Base-by-base conservation (phyloP, 257 asterid genomes). In the Solanum etuberosum region DNA sequence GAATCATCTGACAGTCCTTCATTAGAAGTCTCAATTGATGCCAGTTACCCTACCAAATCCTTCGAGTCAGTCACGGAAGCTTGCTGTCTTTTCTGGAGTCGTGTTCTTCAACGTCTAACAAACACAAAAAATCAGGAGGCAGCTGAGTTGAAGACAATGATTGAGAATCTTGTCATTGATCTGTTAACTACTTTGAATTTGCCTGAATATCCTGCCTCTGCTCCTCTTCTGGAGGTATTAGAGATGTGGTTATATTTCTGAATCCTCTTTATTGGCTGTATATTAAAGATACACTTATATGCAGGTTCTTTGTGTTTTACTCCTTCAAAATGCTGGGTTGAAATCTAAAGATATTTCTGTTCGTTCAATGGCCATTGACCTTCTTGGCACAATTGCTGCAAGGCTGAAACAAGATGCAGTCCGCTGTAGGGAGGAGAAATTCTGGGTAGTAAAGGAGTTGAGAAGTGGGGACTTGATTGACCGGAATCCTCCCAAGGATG, bases 171-270 rank as follows among this genome's bases (percentile, higher is more conserved):
- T 92, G 98, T 97, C 80, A 90, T 91, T 91, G 99, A 97, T 93
- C 92, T 97, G 91, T 97, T 97, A 86, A 91, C 93, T 85, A 94
- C 99, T 73, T 88, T 97, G 90, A 95, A 97, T 92, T 91, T 97
- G 89, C 99, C 99, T 3, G 99, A 97, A 89, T 97, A 93, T 92
- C 99, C 99, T 89, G 98, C 98, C 74, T 93, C 99, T 70, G 99
- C 97, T 88, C 91, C 98, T 86, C 92, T 97, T 89, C 88, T 97
- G 86, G 99, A 97, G 99, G 99, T 97, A 93, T 83, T 80, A 46
- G 27, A 8, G 38, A 80, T 20, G 12, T 15, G 25, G 40, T 29
- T 80, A 18, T 46, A 48, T 80, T 48, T 80, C 67, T 29, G 65
- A 78, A 80, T 80, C 42, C 68, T 15, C 27, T 87, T 42, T 57